Percentiles rank a stretch among this genome's conserved stretches.
Evolutionary conservation across 257 asterid genomes (phyloP).

Genomic region (Solanum clarkiae): DNA sequence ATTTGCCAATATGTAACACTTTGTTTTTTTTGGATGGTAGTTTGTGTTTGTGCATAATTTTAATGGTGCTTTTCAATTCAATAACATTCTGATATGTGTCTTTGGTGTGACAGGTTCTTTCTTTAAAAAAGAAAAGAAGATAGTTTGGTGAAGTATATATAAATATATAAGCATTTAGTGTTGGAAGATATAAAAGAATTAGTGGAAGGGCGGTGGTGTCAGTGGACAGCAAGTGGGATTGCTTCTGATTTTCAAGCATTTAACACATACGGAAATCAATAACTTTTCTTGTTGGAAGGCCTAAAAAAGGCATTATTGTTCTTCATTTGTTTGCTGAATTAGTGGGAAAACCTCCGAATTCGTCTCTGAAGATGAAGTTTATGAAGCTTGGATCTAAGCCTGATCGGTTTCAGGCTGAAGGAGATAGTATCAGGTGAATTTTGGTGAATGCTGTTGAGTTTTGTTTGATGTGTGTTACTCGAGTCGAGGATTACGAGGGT

Average conservation of each 20-base stretch:
- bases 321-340: background rate
- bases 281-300: background rate
- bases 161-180: slow-evolving; percentile 1
- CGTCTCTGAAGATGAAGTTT: slow-evolving; percentile 54
- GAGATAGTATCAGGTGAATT: slow-evolving; percentile 56
- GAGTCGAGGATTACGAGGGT: background rate
- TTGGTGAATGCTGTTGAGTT: background rate
- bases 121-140: background rate
- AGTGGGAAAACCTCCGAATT: background rate
- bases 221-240: slow-evolving; percentile 16
- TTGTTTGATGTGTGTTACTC: background rate
- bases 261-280: slow-evolving; percentile 8
- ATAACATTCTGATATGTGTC: slow-evolving; percentile 19
- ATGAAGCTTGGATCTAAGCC: slow-evolving; percentile 96
- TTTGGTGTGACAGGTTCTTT: slow-evolving; percentile 37
- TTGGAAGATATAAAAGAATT: slow-evolving; percentile 10
- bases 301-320: background rate
- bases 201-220: slow-evolving; percentile 18
- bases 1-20: slow-evolving; percentile 20
- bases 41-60: slow-evolving; percentile 25
- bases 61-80: slow-evolving; percentile 32
- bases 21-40: slow-evolving; percentile 17
- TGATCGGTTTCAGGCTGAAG: slow-evolving; percentile 78
- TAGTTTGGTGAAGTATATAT: background rate
- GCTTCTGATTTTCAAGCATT: slow-evolving; percentile 14